phyloP scores from a whole-genome alignment of 2,329 filamentous ascomycete genomes.

The Beauveria varroae region DNA sequence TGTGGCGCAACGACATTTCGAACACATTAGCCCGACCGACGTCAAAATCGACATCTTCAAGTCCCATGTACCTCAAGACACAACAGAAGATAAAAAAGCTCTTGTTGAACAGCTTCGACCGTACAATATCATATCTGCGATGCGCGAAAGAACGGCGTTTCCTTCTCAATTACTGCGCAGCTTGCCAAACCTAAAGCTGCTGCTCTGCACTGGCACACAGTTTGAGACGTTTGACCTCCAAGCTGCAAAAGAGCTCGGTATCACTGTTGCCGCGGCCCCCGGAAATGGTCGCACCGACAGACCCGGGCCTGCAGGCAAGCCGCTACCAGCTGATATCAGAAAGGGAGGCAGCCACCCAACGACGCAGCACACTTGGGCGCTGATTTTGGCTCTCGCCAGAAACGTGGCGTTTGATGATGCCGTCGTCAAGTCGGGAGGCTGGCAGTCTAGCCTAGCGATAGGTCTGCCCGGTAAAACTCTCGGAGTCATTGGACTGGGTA shows the following conservation, averaged over 20 bases:
- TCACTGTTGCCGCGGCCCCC: constrained; percentile 44
- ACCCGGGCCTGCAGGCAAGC: constrained; percentile 5
- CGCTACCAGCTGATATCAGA: constrained; percentile 18
- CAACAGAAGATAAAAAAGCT: constrained; percentile 41
- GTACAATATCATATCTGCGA: constrained; percentile 49
- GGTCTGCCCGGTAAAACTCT: constrained; percentile 53
- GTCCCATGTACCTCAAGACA: constrained; percentile 54
- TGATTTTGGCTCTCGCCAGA: constrained; percentile 49
- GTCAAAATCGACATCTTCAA: constrained; percentile 42
- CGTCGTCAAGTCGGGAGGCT: constrained; percentile 44
- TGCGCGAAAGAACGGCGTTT: constrained; percentile 61
- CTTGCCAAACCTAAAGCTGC: constrained; percentile 55
- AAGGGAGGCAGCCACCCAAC: constrained; percentile 36
- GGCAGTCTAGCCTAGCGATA: constrained; percentile 52
- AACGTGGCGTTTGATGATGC: constrained; percentile 53
- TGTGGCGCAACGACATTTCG: constrained; percentile 50
- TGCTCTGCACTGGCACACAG: constrained; percentile 54
- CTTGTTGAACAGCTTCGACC: constrained; percentile 53
- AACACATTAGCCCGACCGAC: constrained; percentile 31
- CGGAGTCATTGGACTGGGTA: constrained; percentile 54
- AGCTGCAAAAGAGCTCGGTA: constrained; percentile 39
- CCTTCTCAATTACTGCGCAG: constrained; percentile 41
- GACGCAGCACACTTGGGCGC: constrained; percentile 48
- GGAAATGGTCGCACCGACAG: constrained; percentile 23
- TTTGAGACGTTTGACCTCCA: constrained; percentile 53